Evolutionary conservation across 2,329 filamentous ascomycete genomes (phyloP).

Genomic region (Daldinia sp.): DNA sequence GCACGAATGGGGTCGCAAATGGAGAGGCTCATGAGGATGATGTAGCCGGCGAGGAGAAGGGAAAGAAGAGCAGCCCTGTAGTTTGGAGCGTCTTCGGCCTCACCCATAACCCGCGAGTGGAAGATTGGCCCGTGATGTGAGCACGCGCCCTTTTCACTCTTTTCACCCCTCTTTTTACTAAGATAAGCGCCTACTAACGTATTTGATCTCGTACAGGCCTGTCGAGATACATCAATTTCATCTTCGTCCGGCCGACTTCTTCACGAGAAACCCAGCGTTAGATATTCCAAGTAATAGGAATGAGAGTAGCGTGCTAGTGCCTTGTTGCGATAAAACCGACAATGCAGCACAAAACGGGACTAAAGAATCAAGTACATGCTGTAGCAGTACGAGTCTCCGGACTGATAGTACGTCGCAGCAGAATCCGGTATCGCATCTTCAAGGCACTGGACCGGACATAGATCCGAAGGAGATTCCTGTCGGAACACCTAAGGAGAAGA

Average conservation of each 20-base stretch:
- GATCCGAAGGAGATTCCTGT: slow-evolving; percentile 43
- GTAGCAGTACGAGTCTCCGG: slow-evolving; percentile 28
- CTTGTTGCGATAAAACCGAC: slow-evolving; percentile 44
- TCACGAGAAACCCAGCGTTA: slow-evolving; percentile 60
- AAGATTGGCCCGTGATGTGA: slow-evolving; percentile 66
- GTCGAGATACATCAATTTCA: slow-evolving; percentile 62
- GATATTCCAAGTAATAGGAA: slow-evolving; percentile 58
- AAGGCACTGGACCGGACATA: slow-evolving; percentile 49
- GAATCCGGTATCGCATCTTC: slow-evolving; percentile 51
- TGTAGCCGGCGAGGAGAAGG: slow-evolving; percentile 48
- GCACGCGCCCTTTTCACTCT: slow-evolving; percentile 37
- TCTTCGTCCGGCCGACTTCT: slow-evolving; percentile 61
- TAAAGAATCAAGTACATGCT: slow-evolving; percentile 31
- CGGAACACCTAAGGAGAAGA: slow-evolving; percentile 37
- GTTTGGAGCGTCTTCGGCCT: slow-evolving; percentile 65
- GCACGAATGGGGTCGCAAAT: slow-evolving; percentile 37
- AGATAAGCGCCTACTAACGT: neutral
- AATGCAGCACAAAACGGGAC: slow-evolving; percentile 17
- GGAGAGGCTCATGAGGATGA: slow-evolving; percentile 42
- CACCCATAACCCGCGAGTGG: slow-evolving; percentile 62
- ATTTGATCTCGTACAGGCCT: slow-evolving; percentile 53
- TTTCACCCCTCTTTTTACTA: neutral
- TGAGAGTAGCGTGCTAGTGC: slow-evolving; percentile 57
- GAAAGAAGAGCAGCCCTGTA: slow-evolving; percentile 62
- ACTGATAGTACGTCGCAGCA: slow-evolving; percentile 49